Conservation (phyloP, 1,139 yeast species). For the Yamadazyma triangularis region DNA sequence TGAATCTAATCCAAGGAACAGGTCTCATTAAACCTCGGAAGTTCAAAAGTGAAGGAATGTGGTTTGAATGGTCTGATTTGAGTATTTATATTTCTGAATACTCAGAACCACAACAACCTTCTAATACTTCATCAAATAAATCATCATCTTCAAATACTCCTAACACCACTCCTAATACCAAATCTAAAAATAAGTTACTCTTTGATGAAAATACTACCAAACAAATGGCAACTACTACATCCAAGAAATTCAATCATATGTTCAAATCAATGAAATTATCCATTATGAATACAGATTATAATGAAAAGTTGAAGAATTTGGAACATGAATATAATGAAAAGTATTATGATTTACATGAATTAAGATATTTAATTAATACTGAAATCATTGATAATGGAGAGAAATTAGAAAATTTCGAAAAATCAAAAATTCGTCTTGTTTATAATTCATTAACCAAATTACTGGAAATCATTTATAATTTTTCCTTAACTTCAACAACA, state of each 20-base stretch:
- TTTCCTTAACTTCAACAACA: constrained; percentile 23
- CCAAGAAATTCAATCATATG: constrained; percentile 29
- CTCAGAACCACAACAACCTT: background rate
- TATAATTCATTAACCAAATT: constrained; percentile 33
- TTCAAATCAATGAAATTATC: constrained; percentile 26
- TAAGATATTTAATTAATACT: constrained; percentile 27
- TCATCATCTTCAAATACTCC: constrained; percentile 4
- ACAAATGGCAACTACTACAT: constrained; percentile 21
- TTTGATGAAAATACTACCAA: constrained; percentile 17
- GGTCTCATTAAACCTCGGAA: constrained; percentile 30
- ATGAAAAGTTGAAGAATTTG: constrained; percentile 23
- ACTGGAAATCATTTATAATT: constrained; percentile 31
- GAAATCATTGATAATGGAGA: constrained; percentile 21
- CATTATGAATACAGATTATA: constrained; percentile 27
- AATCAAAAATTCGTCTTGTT: constrained; percentile 28
- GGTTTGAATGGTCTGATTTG: constrained; percentile 46
- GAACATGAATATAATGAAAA: constrained; percentile 30
- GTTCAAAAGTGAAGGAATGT: constrained; percentile 42
- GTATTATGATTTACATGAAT: constrained; percentile 29
- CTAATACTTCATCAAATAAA: constrained; percentile 1
- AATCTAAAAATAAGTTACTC: constrained; percentile 1
- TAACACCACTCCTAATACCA: constrained; percentile 3
- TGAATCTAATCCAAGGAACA: constrained; percentile 29
- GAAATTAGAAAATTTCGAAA: constrained; percentile 34
- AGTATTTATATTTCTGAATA: constrained; percentile 21